These are phyloP conservation scores for Colletotrichum camelliae DNA, from an alignment of 2,329 filamentous ascomycete genomes.

Conservation along the genomic window DNA sequence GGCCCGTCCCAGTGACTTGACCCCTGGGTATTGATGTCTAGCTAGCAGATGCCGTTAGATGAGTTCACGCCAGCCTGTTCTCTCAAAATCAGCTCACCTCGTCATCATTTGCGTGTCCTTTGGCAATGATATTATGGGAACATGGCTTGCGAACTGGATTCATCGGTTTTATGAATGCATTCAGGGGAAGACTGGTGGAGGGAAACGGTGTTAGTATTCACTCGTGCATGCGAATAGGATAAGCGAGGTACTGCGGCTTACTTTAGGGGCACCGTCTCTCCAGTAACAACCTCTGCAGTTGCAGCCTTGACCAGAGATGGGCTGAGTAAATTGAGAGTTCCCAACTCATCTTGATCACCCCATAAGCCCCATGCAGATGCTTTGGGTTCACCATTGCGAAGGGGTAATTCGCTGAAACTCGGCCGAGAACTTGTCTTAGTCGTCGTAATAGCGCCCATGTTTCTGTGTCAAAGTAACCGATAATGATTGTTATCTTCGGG, in stretches of 20 bases:
- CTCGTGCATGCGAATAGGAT: not conserved
- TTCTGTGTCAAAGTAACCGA: not conserved
- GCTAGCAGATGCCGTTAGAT: not conserved
- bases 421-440: not conserved
- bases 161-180: slow-evolving; percentile 10
- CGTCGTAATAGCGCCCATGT: not conserved
- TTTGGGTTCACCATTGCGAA: not conserved
- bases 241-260: not conserved
- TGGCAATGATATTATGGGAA: slow-evolving; percentile 22
- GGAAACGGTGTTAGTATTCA: not conserved
- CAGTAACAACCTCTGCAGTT: not conserved
- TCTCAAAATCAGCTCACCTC: slow-evolving; percentile 2
- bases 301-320: not conserved
- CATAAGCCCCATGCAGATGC: slow-evolving; percentile 14
- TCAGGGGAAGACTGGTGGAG: not conserved
- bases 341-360: slow-evolving; percentile 1
- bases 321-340: slow-evolving; percentile 10
- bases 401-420: not conserved
- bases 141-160: slow-evolving; percentile 24
- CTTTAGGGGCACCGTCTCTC: not conserved
- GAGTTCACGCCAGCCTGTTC: not conserved
- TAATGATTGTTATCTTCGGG: not conserved
- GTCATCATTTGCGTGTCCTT: slow-evolving; percentile 26
- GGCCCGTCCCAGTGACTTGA: slow-evolving; percentile 21
- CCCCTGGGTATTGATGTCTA: slow-evolving; percentile 16